Evolutionary conservation across 345 rosid genomes (phyloP).

Genomic region (Leavenworthia alabamica): DNA sequence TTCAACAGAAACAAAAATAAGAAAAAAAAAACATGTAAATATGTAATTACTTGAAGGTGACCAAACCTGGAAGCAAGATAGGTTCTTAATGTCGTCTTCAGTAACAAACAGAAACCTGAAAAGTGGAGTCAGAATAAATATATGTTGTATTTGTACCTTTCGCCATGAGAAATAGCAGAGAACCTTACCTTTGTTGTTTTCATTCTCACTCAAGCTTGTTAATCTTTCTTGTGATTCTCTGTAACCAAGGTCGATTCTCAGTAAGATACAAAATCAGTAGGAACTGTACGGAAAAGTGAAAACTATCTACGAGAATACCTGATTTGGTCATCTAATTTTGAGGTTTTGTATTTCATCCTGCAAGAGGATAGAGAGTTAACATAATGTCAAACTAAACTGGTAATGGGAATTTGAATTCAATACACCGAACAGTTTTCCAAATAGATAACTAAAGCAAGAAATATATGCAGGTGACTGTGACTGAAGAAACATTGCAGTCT

Average conservation of each 20-base stretch:
- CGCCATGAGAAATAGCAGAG: conserved; percentile 1
- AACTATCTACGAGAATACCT: conserved; percentile 16
- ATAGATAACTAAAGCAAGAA: conserved; percentile 1
- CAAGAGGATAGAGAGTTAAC: background rate
- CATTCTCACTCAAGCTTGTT: conserved; percentile 85
- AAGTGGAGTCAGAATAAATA: conserved; percentile 20
- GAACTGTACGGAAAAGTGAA: too few species aligned
- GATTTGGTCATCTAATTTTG: conserved; percentile 36
- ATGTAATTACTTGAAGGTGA: conserved; percentile 13
- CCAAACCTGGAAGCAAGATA: conserved; percentile 85
- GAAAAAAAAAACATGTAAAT: too few species aligned
- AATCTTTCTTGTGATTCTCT: conserved; percentile 85
- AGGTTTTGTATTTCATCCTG: conserved; percentile 85
- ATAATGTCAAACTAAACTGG: conserved; percentile 6
- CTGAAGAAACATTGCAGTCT: background rate
- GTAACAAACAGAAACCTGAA: conserved; percentile 93
- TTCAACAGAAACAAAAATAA: too few species aligned
- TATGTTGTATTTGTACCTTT: background rate
- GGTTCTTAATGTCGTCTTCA: conserved; percentile 85
- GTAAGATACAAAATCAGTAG: conserved; percentile 14
- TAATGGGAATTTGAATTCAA: background rate
- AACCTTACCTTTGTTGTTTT: conserved; percentile 64
- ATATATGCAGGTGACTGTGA: conserved; percentile 8
- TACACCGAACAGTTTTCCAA: background rate
- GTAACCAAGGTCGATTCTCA: conserved; percentile 36